These are phyloP conservation scores for Daedaleopsis sinensis DNA, from an alignment of 768 basidiomycete genomes.

Conservation along the genomic window DNA sequence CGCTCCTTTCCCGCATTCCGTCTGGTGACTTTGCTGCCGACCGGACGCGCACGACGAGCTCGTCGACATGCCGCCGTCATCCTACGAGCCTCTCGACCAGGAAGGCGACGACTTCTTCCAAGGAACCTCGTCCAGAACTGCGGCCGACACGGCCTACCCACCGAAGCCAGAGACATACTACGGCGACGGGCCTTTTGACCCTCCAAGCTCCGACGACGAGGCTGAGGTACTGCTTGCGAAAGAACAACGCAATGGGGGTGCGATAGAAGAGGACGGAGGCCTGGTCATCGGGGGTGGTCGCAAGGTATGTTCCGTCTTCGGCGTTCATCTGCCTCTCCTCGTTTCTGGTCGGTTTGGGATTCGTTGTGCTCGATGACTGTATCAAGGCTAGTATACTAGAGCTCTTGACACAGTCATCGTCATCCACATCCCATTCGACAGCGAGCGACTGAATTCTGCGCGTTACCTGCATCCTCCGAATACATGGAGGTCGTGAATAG, in stretches of 20 bases:
- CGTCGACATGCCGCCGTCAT: not conserved
- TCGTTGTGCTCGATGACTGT: no score
- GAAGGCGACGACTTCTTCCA: conserved; percentile 14
- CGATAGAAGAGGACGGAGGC: conserved; percentile 31
- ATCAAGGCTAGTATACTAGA: no score
- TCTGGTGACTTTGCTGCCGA: not conserved
- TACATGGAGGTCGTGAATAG: no score
- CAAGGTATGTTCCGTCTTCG: conserved; percentile 38
- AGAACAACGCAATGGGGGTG: conserved; percentile 32
- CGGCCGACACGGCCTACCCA: not conserved
- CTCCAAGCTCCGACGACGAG: conserved; percentile 81
- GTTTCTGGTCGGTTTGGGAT: no score
- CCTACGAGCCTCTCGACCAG: conserved; percentile 13
- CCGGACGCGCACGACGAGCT: not conserved
- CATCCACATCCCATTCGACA: no score
- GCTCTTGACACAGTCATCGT: no score
- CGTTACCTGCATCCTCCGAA: no score
- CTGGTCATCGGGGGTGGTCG: conserved; percentile 38
- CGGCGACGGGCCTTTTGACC: conserved; percentile 75
- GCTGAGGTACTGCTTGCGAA: conserved; percentile 58
- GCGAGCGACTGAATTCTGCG: no score
- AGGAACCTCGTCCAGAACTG: conserved; percentile 4
- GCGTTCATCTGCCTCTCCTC: no score
- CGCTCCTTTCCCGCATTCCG: not conserved
- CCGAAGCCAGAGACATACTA: conserved; percentile 53